Evolutionary conservation across 371 early-diverging fungal genomes (phyloP).

Genomic region (Rhizopus stolonifer): DNA sequence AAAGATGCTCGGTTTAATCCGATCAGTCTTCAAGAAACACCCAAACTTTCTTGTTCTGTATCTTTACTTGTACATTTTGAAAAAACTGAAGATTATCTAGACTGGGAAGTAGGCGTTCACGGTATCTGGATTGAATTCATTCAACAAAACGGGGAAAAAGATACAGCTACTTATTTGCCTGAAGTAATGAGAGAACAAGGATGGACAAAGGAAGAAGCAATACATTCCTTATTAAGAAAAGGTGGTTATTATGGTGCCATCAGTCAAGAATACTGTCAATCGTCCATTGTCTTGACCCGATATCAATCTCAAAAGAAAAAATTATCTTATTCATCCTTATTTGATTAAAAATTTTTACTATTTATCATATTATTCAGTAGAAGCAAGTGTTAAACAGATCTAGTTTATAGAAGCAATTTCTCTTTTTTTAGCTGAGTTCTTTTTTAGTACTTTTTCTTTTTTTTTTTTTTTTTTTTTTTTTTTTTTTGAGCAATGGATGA

Average conservation of each 20-base stretch:
- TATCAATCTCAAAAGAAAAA: constrained; percentile 77
- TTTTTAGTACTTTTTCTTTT: not conserved
- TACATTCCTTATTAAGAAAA: constrained; percentile 84
- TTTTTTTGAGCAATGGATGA: constrained; percentile 55
- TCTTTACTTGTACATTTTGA: constrained; percentile 89
- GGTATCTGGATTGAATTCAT: constrained; percentile 92
- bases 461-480: not conserved
- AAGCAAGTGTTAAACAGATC: no score
- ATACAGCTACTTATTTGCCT: constrained; percentile 89
- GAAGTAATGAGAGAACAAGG: constrained; percentile 74
- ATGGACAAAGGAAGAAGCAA: constrained; percentile 84
- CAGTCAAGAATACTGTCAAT: constrained; percentile 51
- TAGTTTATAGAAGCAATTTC: no score
- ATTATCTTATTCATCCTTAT: not conserved
- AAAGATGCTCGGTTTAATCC: constrained; percentile 83
- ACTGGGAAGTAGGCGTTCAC: constrained; percentile 91
- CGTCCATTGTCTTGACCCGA: constrained; percentile 65
- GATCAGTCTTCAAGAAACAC: constrained; percentile 66
- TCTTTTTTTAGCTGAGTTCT: no score
- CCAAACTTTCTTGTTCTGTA: constrained; percentile 69
- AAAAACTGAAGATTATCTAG: constrained; percentile 64
- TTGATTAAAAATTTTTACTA: not conserved
- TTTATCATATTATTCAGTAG: no score
- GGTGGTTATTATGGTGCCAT: constrained; percentile 73
- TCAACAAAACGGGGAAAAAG: constrained; percentile 44